Evolutionary conservation across 305 asterid species (phyloP), one percentile per base, ranked within the genome.

Genomic region (Fraxinus sp.): DNA sequence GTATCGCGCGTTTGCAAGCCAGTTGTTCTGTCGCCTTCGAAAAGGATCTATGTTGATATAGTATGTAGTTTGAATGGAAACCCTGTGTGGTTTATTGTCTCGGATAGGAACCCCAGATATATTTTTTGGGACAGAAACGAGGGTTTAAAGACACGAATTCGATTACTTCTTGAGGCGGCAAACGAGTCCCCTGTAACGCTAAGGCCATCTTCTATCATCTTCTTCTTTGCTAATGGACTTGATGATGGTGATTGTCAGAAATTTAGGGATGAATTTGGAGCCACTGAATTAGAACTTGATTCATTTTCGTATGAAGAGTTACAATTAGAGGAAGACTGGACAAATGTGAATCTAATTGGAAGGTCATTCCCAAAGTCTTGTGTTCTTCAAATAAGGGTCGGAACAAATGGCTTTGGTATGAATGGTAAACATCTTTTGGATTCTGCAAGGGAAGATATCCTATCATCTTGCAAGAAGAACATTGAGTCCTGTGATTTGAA

Each of bases 11-110:
- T 94, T 82, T 94, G 97, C 84, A 94, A 89, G 88, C 84, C 97
- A 18, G 78, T 94, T 75, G 80, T 80, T 66, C 46, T 89, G 13
- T 80, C 93, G 7, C 81, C 88, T 83, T 81, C 88, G 5, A 71
- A 7, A 37, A 87, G 90, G 62, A 62, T 91, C 80, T 90, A 94
- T 81, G 91, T 94, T 32, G 99, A 96, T 20, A 86, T 90, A 20
- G 88, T 94, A n/a, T 94, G 98, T 74, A 89, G 94, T 73, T 73
- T 92, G 20, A 87, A 88, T 49, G 97, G 97, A 49, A 88, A 86
- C 82, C 99, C 99, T 2, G 95, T 93, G 84, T 96, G 99, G 99
- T 86, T 96, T 80, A 57, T 94, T 20, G 98, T 94, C 1, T 96
- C 98, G 7, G 97, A 86, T 77, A 88, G 97, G 83, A 96, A 94